Evolutionary conservation across 2,329 filamentous ascomycete genomes (phyloP), one percentile per base, ranked within the genome.

Genomic region (Alternaria dauci): DNA sequence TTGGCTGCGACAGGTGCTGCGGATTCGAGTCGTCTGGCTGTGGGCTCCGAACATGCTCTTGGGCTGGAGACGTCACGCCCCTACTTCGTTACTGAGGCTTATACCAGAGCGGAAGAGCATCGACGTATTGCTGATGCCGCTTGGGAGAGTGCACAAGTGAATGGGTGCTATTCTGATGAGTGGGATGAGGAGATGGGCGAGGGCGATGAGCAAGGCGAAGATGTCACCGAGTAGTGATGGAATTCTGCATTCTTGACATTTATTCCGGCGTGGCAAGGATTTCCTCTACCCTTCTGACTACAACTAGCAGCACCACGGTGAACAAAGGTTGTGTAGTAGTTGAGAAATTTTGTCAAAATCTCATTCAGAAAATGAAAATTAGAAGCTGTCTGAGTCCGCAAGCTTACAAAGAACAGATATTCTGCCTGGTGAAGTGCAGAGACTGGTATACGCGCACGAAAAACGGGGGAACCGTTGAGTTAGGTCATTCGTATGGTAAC

Each of bases 11-110:
- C 34, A 23, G 25, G 25, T n/a, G 30, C 16, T 8, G 23, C 30
- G 4, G 52, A 7, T 4, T 25, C 25, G 23, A 9, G n/a, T 36
- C 41, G 32, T 23, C 14, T 46, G 2, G 51, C 50, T 8, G n/a
- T 59, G 8, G 56, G 56, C 8, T 59, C 50, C 11, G 25, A 34
- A 16, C 11, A 34, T 25, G 18, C 18, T 36, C 43, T 59, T 26
- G 50, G 43, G 7, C 12, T 54, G 25, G 32, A 18, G 6, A 43
- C 16, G 7, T 54, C 56, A 2, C 42, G 42, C 2, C 56, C 56
- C 2, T 23, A 41, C n/a, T n/a, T 54, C 8, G 25, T 59, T 14
- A 59, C 36, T 2, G 16, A 59, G 8, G 56, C 56, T 12, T 54
- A 59, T 23, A 59, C 43, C 2, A 36, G 41, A 3, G 34, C 34